Evolutionary conservation across 495 filamentous ascomycete genomes (phyloP), one percentile per base, ranked within the genome.

Genomic region (Xylaria grammica): DNA sequence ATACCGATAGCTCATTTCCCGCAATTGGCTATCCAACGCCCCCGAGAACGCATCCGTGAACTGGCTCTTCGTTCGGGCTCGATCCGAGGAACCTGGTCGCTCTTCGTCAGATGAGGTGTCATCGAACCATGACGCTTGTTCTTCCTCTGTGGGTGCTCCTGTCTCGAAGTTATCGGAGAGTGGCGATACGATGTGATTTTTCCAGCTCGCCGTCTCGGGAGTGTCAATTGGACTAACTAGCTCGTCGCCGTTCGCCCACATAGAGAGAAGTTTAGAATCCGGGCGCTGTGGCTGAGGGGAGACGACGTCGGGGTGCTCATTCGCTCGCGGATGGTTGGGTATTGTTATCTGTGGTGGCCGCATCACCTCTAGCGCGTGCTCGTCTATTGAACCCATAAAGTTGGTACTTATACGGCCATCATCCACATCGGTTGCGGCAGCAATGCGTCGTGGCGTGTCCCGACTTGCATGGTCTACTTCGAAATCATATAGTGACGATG

Each of bases 181-280:
- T 0, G 62, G 62, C 17, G 62, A 64, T 17, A 64, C 62, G 45
- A 55, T 34, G 44, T 57, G n/a, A 34, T 22, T 57, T n/a, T 8
- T 46, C 62, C 62, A 64, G 11, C 10, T 51, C 19, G 42, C 11
- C 20, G 54, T 34, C 26, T 8, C 53, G 5, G 53, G 24, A 8
- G 53, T 44, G 24, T 32, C 44, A 13, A 64, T 30, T 24, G 62
- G 62, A 24, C 62, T 64, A 26, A 64, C 62, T 3, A 57, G 62
- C 30, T 64, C 62, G 44, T 64, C 62, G 10, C 62, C 62, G 22
- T 50, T 58, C 42, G 53, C 24, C 52, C 62, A 64, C 34, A 64
- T 27, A 20, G 44, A 36, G 17, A 57, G 5, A 1, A 64, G 42
- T 48, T 44, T 57, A 11, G 62, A 40, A 27, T 57, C 52, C 8